Conservation (phyloP, 768 basidiomycete species). For the Auricularia cornea region DNA sequence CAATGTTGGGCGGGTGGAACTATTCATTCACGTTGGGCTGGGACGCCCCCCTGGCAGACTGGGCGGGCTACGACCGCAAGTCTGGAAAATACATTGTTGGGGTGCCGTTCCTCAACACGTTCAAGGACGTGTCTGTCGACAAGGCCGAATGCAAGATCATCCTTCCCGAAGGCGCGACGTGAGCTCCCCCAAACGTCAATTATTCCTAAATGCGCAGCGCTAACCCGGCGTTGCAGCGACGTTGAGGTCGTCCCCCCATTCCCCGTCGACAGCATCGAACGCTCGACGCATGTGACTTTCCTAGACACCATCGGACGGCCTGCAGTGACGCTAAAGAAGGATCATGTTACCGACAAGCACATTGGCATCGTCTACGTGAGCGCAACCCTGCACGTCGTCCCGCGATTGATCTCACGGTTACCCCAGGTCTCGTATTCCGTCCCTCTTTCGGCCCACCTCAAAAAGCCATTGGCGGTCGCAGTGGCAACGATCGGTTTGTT, state of each 20-base stretch:
- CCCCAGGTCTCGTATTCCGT: constrained; percentile 81
- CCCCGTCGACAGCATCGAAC: constrained; percentile 50
- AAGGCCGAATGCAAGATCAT: constrained; percentile 72
- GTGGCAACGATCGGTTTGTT: constrained; percentile 64
- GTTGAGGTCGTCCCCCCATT: constrained; percentile 73
- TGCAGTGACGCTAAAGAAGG: constrained; percentile 61
- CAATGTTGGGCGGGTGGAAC: constrained; percentile 94
- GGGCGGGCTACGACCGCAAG: constrained; percentile 52
- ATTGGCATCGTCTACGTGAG: constrained; percentile 74
- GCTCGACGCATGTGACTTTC: constrained; percentile 74
- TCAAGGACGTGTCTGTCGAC: constrained; percentile 74
- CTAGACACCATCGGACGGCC: constrained; percentile 90
- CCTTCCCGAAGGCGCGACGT: constrained; percentile 94
- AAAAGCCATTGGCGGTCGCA: constrained; percentile 77
- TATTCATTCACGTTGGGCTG: constrained; percentile 92
- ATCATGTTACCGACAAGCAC: constrained; percentile 71
- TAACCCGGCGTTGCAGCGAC: constrained; percentile 43
- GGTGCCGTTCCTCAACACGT: constrained; percentile 77
- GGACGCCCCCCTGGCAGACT: constrained; percentile 78
- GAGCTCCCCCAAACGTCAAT: constrained; percentile 27
- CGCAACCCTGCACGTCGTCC: constrained; percentile 11
- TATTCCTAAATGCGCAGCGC: constrained; percentile 1
- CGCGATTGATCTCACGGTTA: constrained; percentile 7
- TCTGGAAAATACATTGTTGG: constrained; percentile 63
- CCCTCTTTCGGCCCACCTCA: constrained; percentile 68